Percentiles rank a stretch among this genome's conserved stretches.
Evolutionary conservation across 225 moss, liverwort and hornwort genomes (phyloP).

Genomic region (Climacium dendroides): DNA sequence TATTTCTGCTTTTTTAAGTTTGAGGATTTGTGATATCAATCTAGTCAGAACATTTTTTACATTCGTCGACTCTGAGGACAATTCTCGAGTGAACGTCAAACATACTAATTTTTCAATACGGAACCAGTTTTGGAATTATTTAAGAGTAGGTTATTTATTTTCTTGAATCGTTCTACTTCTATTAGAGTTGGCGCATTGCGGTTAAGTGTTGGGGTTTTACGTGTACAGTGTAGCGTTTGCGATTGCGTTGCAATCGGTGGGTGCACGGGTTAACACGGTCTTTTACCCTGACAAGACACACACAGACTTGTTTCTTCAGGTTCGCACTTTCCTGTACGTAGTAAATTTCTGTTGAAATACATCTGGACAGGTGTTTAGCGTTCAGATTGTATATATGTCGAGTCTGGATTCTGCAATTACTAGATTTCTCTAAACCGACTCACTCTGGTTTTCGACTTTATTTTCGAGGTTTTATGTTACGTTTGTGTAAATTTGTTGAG

Average conservation of each 20-base stretch:
- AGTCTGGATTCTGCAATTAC: background rate
- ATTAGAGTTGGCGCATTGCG: background rate
- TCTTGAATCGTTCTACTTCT: background rate
- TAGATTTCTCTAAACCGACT: background rate
- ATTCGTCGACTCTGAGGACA: background rate
- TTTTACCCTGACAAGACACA: conserved; percentile 79
- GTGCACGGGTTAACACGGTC: conserved; percentile 33
- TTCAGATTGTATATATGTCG: background rate
- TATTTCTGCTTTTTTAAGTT: background rate
- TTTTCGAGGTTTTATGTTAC: background rate
- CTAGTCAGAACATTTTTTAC: background rate
- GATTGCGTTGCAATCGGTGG: conserved; percentile 34
- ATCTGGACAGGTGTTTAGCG: background rate
- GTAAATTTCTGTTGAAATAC: background rate
- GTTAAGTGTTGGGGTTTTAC: background rate
- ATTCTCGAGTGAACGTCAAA: background rate
- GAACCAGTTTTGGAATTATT: background rate
- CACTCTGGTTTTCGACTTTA: background rate
- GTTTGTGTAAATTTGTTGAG: background rate
- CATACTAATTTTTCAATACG: background rate
- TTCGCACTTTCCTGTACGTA: background rate
- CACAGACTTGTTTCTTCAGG: conserved; percentile 89
- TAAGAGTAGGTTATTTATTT: background rate
- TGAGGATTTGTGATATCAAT: background rate
- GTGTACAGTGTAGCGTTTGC: conserved; percentile 50